Conservation (phyloP, 2,329 filamentous ascomycete species). For the Penicillium capsulatum region DNA sequence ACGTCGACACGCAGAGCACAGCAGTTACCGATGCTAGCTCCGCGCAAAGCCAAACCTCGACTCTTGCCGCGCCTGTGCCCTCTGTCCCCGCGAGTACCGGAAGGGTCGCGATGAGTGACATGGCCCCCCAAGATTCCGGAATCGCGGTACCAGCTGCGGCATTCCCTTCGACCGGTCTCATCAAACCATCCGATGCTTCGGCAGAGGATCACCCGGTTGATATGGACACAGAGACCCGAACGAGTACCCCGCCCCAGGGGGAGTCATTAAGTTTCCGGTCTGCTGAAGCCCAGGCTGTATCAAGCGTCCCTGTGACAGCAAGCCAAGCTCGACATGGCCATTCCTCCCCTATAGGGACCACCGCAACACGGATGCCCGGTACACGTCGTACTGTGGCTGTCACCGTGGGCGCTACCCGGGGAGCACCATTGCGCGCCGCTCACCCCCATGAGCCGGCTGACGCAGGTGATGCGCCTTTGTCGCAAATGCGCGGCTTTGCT, state of each 20-base stretch:
- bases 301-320: neutral
- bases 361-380: no score
- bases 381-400: no score
- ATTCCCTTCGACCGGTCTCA: neutral
- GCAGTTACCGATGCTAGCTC: neutral
- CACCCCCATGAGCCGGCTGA: no score
- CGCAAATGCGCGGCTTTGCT: no score
- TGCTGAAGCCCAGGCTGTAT: neutral
- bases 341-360: no score
- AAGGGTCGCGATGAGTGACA: neutral
- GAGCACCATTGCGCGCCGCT: no score
- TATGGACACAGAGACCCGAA: constrained; percentile 1
- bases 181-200: neutral
- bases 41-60: neutral
- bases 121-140: neutral
- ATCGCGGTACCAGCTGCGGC: neutral
- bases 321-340: no score
- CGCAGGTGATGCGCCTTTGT: no score
- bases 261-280: neutral
- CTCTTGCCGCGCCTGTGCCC: neutral
- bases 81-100: neutral
- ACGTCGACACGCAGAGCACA: neutral
- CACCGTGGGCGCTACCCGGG: no score
- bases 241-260: neutral
- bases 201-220: neutral